These are phyloP conservation scores for Cladosporium phlei DNA, from an alignment of 2,329 filamentous ascomycete genomes.

Conservation along the genomic window DNA sequence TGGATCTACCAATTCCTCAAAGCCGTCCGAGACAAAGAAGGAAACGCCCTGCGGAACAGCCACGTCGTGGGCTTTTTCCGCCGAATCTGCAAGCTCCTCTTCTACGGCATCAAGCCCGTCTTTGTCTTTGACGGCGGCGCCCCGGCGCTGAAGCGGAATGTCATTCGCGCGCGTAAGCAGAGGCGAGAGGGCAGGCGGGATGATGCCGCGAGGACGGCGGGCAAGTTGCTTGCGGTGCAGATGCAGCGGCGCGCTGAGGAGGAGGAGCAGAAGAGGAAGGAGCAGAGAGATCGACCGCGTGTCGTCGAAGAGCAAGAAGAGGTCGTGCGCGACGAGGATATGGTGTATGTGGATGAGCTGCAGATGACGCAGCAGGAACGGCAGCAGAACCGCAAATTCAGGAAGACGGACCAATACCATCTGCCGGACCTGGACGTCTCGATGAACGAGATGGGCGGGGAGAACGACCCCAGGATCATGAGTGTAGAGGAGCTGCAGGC, in stretches of 20 bases:
- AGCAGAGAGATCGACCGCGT: constrained; percentile 32
- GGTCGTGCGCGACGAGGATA: constrained; percentile 63
- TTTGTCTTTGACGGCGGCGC: constrained; percentile 98
- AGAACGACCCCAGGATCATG: constrained; percentile 94
- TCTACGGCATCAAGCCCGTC: constrained; percentile 91
- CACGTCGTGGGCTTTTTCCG: constrained; percentile 98
- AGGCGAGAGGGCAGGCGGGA: constrained; percentile 83
- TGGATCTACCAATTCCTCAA: constrained; percentile 99
- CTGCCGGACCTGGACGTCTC: constrained; percentile 76
- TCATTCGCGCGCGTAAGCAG: constrained; percentile 71
- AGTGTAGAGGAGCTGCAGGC: constrained; percentile 88
- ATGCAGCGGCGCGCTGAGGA: constrained; percentile 89
- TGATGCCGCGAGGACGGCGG: constrained; percentile 86
- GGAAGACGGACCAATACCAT: constrained; percentile 92
- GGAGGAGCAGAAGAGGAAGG: constrained; percentile 63
- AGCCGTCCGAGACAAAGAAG: constrained; percentile 96
- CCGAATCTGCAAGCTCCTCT: constrained; percentile 93
- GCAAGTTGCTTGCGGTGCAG: constrained; percentile 85
- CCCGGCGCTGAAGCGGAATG: constrained; percentile 83
- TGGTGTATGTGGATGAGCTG: constrained; percentile 89
- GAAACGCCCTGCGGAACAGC: constrained; percentile 90
- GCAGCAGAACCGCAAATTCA: constrained; percentile 69
- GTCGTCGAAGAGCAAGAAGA: constrained; percentile 55
- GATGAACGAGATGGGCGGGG: constrained; percentile 79
- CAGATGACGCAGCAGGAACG: constrained; percentile 75